Evolutionary conservation across 2,329 filamentous ascomycete species (phyloP).

Genomic region (Alternaria rosae): DNA sequence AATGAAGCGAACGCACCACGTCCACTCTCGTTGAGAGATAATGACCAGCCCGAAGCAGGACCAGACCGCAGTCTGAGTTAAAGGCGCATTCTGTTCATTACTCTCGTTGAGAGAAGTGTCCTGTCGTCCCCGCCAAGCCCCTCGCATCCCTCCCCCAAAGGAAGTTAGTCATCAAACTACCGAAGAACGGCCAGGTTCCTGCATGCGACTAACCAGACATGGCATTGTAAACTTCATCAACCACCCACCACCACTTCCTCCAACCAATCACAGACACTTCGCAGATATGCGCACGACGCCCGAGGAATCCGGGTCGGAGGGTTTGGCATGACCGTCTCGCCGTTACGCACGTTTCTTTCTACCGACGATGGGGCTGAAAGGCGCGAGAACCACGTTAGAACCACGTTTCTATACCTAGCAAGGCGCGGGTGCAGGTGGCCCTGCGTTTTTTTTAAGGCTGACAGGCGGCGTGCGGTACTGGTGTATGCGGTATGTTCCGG

Average conservation of each 20-base stretch:
- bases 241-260: slow-evolving; percentile 1
- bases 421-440: neutral
- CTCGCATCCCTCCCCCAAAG: neutral
- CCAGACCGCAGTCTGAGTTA: no score
- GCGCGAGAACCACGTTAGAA: neutral
- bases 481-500: slow-evolving; percentile 13
- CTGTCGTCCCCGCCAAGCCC: neutral
- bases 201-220: slow-evolving; percentile 14
- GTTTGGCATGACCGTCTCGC: slow-evolving; percentile 3
- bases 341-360: neutral
- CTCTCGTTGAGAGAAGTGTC: neutral
- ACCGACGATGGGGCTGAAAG: slow-evolving; percentile 11
- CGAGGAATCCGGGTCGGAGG: slow-evolving; percentile 5
- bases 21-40: no score
- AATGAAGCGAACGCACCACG: no score
- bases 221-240: slow-evolving; percentile 24
- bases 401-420: no score
- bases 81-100: neutral
- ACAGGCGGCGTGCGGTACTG: neutral
- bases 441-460: slow-evolving; percentile 3
- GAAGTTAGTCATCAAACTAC: slow-evolving; percentile 1
- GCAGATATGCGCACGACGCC: neutral
- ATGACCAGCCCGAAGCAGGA: no score
- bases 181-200: slow-evolving; percentile 14
- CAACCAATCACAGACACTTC: slow-evolving; percentile 1